These are phyloP conservation scores for Stenogyne calaminthoides DNA, from an alignment of 305 asterid genomes.

Conservation along the genomic window DNA sequence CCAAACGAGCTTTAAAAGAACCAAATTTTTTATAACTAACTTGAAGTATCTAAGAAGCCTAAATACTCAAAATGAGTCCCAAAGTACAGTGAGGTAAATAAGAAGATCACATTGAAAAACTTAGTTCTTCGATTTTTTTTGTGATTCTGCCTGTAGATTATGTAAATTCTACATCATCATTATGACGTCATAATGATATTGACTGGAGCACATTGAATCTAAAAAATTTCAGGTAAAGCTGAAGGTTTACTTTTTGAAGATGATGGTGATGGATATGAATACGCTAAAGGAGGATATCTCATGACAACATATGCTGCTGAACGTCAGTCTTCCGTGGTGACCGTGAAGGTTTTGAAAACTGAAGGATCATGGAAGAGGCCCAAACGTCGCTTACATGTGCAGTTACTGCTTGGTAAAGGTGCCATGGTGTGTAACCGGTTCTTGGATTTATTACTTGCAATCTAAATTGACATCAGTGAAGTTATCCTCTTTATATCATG, in stretches of 20 bases:
- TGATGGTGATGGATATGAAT: conserved; percentile 91
- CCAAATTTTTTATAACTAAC: background rate
- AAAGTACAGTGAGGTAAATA: background rate
- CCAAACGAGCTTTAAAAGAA: background rate
- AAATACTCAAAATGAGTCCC: background rate
- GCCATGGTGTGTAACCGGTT: conserved; percentile 62
- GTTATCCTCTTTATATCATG: background rate
- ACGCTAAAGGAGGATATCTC: conserved; percentile 64
- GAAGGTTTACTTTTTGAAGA: conserved; percentile 90
- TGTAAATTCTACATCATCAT: background rate
- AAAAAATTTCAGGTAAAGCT: conserved; percentile 75
- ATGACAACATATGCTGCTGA: conserved; percentile 88
- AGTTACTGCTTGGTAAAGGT: conserved; percentile 72
- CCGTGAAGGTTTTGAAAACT: conserved; percentile 64
- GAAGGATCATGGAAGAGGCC: conserved; percentile 92
- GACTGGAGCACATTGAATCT: conserved; percentile 2
- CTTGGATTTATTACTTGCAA: conserved; percentile 12
- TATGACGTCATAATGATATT: conserved; percentile 7
- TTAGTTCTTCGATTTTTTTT: background rate
- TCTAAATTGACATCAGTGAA: conserved; percentile 4
- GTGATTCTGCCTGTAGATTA: background rate
- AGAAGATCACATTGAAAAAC: background rate
- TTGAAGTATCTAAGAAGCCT: background rate
- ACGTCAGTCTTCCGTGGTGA: conserved; percentile 62
- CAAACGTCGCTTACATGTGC: conserved; percentile 73